Evolutionary conservation across 495 filamentous ascomycete genomes (phyloP), one percentile per base, ranked within the genome.

Genomic region (Xylaria sp.): DNA sequence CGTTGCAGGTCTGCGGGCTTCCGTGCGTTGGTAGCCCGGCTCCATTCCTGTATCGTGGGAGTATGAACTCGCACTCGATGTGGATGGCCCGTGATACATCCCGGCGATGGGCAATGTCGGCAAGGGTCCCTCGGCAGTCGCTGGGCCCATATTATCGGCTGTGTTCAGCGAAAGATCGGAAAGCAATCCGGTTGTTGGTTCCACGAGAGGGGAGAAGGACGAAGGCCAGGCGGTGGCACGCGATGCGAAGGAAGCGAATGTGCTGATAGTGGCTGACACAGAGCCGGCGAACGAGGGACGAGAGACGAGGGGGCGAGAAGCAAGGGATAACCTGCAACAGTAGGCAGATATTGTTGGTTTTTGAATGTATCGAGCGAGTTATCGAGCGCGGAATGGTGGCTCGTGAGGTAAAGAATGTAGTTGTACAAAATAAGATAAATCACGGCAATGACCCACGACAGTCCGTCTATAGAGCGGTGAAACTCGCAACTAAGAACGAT

Each of bases 1-100:
- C 15, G 74, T 72, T 37, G 62, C 57, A 40, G 73, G 71, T 58
- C 67, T 72, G 17, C 33, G 44, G 11, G 63, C 46, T 14, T 76
- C 70, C 35, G 46, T 26, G n/a, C 67, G 63, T 52, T 71, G 69
- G 26, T 75, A 70, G 31, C 70, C 69, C 6, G 70, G 24, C 70
- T 77, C 75, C 58, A 75, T 74, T 3, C 75, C 75, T 14, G 71
- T 74, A 24, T 74, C 75, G 40, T 75, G 71, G 19, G 76, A 77
- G 52, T 75, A 77, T 24, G 67, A 77, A 43, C 73, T 77, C 37
- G 75, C 73, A 68, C 62, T 71, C 52, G 72, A 66, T 11, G 61
- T 71, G 26, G 76, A 70, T 31, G 63, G 15, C n/a, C 61, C 75
- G 55, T 75, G 33, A 43, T 72, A 58, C 65, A 74, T 71, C 29